Conservation (phyloP, 1,284 basidiomycete genomes). For the Tilletia walkeri region DNA sequence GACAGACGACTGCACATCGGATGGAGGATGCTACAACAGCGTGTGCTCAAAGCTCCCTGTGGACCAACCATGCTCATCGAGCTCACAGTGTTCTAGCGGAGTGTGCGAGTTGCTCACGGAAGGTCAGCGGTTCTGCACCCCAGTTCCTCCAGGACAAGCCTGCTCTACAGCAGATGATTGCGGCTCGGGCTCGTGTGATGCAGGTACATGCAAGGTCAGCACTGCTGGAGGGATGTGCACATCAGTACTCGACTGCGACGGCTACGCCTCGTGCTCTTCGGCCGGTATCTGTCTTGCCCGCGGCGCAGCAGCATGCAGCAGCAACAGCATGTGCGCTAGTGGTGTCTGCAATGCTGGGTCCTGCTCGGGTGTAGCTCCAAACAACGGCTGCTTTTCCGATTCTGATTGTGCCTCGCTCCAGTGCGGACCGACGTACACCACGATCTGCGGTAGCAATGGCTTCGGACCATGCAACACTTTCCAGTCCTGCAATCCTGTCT, state of each 20-base stretch:
- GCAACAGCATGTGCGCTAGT: too few species aligned
- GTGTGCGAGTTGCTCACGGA: background rate
- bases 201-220: background rate
- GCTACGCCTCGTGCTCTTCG: background rate
- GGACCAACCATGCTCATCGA: background rate
- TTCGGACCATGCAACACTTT: too few species aligned
- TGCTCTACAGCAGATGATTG: background rate
- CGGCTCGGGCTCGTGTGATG: background rate
- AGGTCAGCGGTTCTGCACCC: background rate
- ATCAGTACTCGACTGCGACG: background rate
- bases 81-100: background rate
- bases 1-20: background rate
- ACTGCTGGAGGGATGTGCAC: background rate
- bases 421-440: too few species aligned
- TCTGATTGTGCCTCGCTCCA: too few species aligned
- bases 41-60: background rate
- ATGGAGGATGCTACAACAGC: background rate
- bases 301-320: too few species aligned
- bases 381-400: too few species aligned
- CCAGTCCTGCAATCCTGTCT: too few species aligned
- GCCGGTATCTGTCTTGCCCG: too few species aligned
- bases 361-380: too few species aligned
- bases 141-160: background rate
- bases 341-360: too few species aligned
- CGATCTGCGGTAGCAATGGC: too few species aligned